Evolutionary conservation across 768 basidiomycete species (phyloP).

Genomic region (Amyloporia xantha): DNA sequence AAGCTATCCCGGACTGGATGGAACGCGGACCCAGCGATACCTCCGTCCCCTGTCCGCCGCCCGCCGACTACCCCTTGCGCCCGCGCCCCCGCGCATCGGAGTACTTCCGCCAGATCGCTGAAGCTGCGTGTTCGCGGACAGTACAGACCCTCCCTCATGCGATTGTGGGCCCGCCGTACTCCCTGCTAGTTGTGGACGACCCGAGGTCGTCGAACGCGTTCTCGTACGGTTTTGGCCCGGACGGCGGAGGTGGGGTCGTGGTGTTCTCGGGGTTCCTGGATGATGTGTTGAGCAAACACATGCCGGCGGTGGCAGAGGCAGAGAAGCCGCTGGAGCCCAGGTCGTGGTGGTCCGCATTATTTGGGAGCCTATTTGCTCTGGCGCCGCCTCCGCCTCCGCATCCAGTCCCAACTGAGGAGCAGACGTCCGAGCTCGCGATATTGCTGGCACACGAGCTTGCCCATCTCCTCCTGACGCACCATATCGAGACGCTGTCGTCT

Average conservation of each 20-base stretch:
- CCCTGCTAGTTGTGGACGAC: constrained; percentile 82
- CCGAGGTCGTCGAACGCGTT: constrained; percentile 87
- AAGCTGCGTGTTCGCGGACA: constrained; percentile 40
- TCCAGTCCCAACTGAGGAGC: constrained; percentile 64
- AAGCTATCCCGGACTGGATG: constrained; percentile 51
- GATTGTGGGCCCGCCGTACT: constrained; percentile 81
- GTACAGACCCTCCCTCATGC: constrained; percentile 42
- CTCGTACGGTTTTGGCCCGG: constrained; percentile 90
- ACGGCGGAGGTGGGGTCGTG: constrained; percentile 89
- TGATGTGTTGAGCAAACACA: constrained; percentile 58
- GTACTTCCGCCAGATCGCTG: constrained; percentile 52
- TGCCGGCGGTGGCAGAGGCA: constrained; percentile 17
- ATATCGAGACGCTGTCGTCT: constrained; percentile 87
- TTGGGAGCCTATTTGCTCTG: constrained; percentile 37
- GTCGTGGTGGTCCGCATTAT: constrained; percentile 43
- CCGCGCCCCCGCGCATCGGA: constrained; percentile 79
- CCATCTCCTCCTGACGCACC: constrained; percentile 86
- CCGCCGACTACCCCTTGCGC: constrained; percentile 73
- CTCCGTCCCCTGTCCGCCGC: constrained; percentile 66
- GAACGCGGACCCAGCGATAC: constrained; percentile 40
- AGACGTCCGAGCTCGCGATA: constrained; percentile 84
- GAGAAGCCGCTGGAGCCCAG: constrained; percentile 16
- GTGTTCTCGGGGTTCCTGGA: constrained; percentile 93
- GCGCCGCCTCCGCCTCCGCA: constrained; percentile 27
- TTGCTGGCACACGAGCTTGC: constrained; percentile 91